Evolutionary conservation across 179 eudicot genomes (phyloP), one percentile per base, ranked within the genome.

Genomic region (Sideroxylon spinosum): DNA sequence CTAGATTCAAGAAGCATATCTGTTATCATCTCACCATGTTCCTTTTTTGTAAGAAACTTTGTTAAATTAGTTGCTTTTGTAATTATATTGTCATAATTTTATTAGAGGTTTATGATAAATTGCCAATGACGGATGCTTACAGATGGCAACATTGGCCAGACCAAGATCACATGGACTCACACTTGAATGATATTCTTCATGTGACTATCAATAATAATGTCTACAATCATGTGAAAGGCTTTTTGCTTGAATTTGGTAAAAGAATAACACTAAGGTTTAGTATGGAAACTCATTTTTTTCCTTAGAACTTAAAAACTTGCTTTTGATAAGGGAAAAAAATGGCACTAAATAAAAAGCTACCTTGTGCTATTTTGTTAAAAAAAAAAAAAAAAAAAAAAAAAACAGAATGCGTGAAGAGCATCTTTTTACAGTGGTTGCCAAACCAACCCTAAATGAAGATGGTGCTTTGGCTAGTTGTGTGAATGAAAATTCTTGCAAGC

Each of bases 191-290:
- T 11, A 68, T 46, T 68, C 73, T 68, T 20, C 52, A 46, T n/a
- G 12, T 23, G 28, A 6, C 22, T 10, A 71, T 9, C 44, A 22
- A 50, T 52, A 25, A 71, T 57, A 44, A 68, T 8, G 46, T 28
- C 53, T 65, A 32, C 8, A n/a, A 0, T 32, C 70, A 16, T 32
- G 70, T 17, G 32, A 29, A 7, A 3, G 22, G 53, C 55, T 9
- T 68, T 44, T 68, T 68, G 72, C 28, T 68, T 68, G 55, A 68
- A n/a, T 68, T 44, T n/a, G 53, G 72, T 37, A 37, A 37, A 37
- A 37, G 44, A 37, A 37, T 37, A 37, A 37, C 44, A 37, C 44
- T 37, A 37, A 37, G 37, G 44, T 37, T 37, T 37, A 37, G 44
- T 37, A 37, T 37, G 44, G 44, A 37, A 37, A 37, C 37, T 29